phyloP scores from a whole-genome alignment of 1,284 basidiomycete species.

The Marasmius sp. region DNA sequence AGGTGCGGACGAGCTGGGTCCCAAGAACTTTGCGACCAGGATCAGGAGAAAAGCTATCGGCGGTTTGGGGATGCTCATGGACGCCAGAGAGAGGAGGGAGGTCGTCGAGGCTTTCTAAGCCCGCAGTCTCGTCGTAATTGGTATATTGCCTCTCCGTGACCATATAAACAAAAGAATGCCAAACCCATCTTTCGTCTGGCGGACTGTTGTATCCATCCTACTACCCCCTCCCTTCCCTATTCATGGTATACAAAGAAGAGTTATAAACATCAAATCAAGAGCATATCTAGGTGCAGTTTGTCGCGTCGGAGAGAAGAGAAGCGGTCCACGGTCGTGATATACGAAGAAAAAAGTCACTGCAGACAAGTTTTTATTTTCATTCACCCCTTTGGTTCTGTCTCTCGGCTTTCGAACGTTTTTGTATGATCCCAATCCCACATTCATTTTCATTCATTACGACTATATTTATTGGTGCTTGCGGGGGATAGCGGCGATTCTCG shows the following conservation, averaged over 20 bases:
- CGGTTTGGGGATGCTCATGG: constrained; percentile 70
- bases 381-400: neutral
- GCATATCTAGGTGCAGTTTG: neutral
- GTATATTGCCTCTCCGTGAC: neutral
- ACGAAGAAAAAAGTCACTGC: neutral
- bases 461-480: neutral
- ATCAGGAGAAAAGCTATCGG: constrained; percentile 80
- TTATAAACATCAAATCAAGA: neutral
- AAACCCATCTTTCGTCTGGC: neutral
- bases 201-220: neutral
- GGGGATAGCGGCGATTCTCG: neutral
- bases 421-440: neutral
- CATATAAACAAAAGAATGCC: neutral
- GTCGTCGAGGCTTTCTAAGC: constrained; percentile 61
- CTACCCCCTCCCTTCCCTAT: neutral
- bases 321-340: neutral
- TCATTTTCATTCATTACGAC: neutral
- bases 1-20: constrained; percentile 81
- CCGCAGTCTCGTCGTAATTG: neutral
- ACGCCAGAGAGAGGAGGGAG: constrained; percentile 72
- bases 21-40: constrained; percentile 85
- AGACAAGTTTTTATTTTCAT: neutral
- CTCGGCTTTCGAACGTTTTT: neutral
- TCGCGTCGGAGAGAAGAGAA: neutral
- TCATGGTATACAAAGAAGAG: neutral